Percentiles rank a stretch among this genome's conserved stretches.
phyloP scores from a whole-genome alignment of 1,284 basidiomycete genomes.

The Pseudozyma thailandica region DNA sequence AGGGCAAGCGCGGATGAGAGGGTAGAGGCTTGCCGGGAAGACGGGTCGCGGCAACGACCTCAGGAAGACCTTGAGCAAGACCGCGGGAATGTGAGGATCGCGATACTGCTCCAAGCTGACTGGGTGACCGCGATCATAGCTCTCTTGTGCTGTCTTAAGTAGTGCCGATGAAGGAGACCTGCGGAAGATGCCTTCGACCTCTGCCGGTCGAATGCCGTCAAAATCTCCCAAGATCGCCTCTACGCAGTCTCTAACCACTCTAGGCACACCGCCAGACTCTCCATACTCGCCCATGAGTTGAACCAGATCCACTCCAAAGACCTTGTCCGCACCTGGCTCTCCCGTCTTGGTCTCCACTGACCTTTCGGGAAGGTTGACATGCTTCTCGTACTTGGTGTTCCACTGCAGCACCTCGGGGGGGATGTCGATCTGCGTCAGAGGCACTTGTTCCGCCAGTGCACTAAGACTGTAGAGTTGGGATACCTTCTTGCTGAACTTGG shows the following conservation, averaged over 20 bases:
- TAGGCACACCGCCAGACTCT: conserved; percentile 80
- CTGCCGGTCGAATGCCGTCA: conserved; percentile 71
- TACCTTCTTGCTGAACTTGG: conserved; percentile 87
- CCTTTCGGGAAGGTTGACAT: conserved; percentile 19
- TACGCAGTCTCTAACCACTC: conserved; percentile 80
- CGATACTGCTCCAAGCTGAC: conserved; percentile 78
- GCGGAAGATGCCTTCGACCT: conserved; percentile 82
- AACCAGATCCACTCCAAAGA: conserved; percentile 81
- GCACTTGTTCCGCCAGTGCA: conserved; percentile 78
- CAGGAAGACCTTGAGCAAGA: conserved; percentile 83
- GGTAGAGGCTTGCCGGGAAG: conserved; percentile 77
- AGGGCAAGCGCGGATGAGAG: conserved; percentile 77
- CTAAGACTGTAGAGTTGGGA: conserved; percentile 79
- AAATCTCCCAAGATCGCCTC: conserved; percentile 72
- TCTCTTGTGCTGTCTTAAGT: conserved; percentile 78
- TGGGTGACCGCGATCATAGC: conserved; percentile 84
- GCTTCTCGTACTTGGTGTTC: conserved; percentile 23
- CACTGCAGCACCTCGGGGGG: conserved; percentile 80
- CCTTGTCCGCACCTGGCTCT: conserved; percentile 76
- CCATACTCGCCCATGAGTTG: conserved; percentile 81
- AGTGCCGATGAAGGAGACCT: conserved; percentile 78
- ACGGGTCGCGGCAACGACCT: conserved; percentile 80
- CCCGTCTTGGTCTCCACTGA: background rate
- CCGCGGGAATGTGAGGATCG: conserved; percentile 82
- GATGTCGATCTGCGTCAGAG: conserved; percentile 84